Conservation (phyloP, 768 basidiomycete species). For the Piloderma croceum region DNA sequence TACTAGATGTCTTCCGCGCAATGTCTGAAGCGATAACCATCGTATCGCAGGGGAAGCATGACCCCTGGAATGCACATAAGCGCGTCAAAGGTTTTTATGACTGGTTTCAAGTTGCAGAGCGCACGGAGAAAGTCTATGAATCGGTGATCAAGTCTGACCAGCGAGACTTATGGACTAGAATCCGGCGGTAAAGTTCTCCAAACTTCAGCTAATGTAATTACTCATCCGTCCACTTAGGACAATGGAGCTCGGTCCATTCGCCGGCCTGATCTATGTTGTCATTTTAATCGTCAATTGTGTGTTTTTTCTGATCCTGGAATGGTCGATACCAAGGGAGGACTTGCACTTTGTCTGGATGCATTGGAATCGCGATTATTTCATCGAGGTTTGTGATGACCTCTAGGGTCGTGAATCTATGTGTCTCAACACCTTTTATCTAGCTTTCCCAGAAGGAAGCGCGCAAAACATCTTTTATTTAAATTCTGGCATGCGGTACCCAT, state of each 20-base stretch:
- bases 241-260: conserved; percentile 70
- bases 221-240: conserved; percentile 45
- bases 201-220: not conserved
- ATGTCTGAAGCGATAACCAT: conserved; percentile 74
- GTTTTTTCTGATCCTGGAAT: conserved; percentile 81
- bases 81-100: conserved; percentile 80
- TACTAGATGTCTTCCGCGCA: conserved; percentile 75
- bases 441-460: too few relatives aligned
- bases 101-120: conserved; percentile 73
- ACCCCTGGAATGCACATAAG: conserved; percentile 70
- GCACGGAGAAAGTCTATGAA: conserved; percentile 82
- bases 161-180: conserved; percentile 71
- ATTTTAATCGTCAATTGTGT: conserved; percentile 87
- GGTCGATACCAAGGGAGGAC: conserved; percentile 71
- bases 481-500: too few relatives aligned
- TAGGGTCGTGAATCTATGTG: too few relatives aligned
- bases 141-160: conserved; percentile 55
- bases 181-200: conserved; percentile 52
- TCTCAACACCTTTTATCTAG: too few relatives aligned
- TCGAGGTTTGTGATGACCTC: conserved; percentile 20
- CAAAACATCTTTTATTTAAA: too few relatives aligned
- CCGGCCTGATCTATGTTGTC: conserved; percentile 81
- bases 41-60: conserved; percentile 61
- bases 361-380: conserved; percentile 46
- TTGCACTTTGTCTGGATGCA: conserved; percentile 68